These are phyloP conservation scores for Leccinum imitatum DNA, from an alignment of 768 basidiomycete species.

Conservation along the genomic window DNA sequence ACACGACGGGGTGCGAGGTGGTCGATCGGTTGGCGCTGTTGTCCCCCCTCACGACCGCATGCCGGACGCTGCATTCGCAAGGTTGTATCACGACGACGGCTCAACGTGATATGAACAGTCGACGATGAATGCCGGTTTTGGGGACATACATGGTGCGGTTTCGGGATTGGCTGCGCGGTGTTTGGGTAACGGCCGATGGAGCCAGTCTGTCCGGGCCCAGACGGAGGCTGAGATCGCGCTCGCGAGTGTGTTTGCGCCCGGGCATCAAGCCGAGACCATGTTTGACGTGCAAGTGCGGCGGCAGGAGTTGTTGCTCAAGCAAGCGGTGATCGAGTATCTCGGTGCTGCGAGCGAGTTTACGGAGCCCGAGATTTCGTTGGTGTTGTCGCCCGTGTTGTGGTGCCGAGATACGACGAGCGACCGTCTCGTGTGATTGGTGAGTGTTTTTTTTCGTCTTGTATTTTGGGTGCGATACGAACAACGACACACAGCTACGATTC, in stretches of 20 bases:
- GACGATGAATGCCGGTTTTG: slow-evolving; percentile 76
- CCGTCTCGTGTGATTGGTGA: slow-evolving; percentile 56
- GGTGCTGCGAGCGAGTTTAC: slow-evolving; percentile 74
- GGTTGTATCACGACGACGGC: no score
- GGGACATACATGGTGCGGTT: slow-evolving; percentile 79
- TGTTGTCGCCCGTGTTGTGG: slow-evolving; percentile 66
- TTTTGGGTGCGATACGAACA: neutral
- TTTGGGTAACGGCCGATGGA: slow-evolving; percentile 50
- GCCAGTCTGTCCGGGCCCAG: slow-evolving; percentile 33
- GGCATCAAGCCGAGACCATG: slow-evolving; percentile 52
- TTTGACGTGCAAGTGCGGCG: slow-evolving; percentile 58
- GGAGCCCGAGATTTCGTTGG: slow-evolving; percentile 72
- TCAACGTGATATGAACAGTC: slow-evolving; percentile 25
- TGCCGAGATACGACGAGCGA: slow-evolving; percentile 57
- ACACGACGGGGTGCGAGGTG: no score
- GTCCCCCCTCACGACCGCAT: no score
- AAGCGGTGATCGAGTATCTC: slow-evolving; percentile 63
- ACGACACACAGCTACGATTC: slow-evolving; percentile 56
- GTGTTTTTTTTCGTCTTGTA: slow-evolving; percentile 18
- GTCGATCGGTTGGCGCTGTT: no score
- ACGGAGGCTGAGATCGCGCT: slow-evolving; percentile 65
- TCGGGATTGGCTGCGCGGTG: slow-evolving; percentile 71
- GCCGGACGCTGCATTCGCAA: no score
- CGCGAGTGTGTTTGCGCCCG: slow-evolving; percentile 53
- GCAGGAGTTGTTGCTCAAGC: slow-evolving; percentile 58